Conservation (phyloP, 495 filamentous ascomycete genomes). For the Tuber brumale region DNA sequence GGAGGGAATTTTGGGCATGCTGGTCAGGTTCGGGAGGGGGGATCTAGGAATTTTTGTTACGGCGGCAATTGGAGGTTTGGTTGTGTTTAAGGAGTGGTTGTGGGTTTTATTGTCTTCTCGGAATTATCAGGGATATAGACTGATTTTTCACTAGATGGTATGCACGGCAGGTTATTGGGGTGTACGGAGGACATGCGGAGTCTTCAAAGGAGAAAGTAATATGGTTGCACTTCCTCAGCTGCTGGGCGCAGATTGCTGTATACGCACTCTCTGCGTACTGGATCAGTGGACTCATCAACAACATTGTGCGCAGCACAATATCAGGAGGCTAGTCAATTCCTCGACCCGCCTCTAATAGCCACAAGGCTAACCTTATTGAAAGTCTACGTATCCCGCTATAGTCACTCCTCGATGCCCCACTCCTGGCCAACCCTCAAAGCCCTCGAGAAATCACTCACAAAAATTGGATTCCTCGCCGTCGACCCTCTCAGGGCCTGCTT, state of each 20-base stretch:
- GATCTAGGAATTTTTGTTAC: neutral
- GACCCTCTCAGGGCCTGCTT: neutral
- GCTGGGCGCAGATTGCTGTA: neutral
- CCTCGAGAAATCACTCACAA: neutral
- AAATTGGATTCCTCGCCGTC: neutral
- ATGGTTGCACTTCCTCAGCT: neutral
- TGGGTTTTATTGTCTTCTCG: neutral
- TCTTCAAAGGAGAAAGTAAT: neutral
- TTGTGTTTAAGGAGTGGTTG: neutral
- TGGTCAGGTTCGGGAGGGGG: neutral
- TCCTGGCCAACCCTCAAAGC: slow-evolving; percentile 2
- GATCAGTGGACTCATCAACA: neutral
- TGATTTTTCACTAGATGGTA: neutral
- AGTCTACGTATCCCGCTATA: neutral
- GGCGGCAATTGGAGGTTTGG: neutral
- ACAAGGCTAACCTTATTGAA: neutral
- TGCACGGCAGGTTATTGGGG: neutral
- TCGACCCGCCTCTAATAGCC: neutral
- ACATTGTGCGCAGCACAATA: neutral
- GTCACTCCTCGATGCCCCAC: neutral
- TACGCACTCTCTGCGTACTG: neutral
- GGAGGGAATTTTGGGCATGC: neutral
- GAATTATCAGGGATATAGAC: neutral
- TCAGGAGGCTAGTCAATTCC: neutral
- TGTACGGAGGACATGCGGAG: neutral